Evolutionary conservation across 192 early-diverging fungal species (phyloP), one percentile per base, ranked within the genome.

Genomic region (Funneliformis mosseae): DNA sequence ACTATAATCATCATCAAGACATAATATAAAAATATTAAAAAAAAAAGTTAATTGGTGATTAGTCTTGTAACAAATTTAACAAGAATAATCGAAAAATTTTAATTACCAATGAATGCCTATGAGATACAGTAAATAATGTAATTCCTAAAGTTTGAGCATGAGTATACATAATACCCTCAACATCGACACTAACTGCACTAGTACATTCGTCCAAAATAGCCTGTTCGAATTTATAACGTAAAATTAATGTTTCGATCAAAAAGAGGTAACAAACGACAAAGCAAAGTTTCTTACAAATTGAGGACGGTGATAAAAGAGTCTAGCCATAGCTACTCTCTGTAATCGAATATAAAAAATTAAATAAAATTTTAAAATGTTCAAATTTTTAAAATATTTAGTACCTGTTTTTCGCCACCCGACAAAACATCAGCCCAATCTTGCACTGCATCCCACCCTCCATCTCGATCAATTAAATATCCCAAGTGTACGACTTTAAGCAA

Each of bases 231-330:
- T 39, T 18, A 61, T 25, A 80, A 55, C 3, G 3, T 33, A 33
- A 33, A 33, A 33, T 39, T 1, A 59, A 62, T 50, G 48, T 33
- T 33, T 11, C 46, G 38, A 41, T 18, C 18, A 16, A 41, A 43
- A 43, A 50, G 11, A 18, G n/a, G 11, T 1, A 16, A 2, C 9
- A 78, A 12, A 69, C 16, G 5, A 69, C 41, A 38, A 38, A 76
- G 45, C 23, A 9, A 61, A 50, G n/a, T 16, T 41, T 80, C 83
- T 86, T 86, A 91, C 95, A 83, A 90, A 96, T 71, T 91, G 90
- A 10, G 95, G 95, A 27, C 83, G 84, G 85, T 96, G 95, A 85
- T 95, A 96, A 78, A 95, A 95, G 38, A 96, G 80, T 16, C 95
- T 83, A n/a, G 94, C 94, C 93, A 95, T 93, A 9, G 93, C 93